Base-by-base conservation (phyloP, 352 stramenopile species). In the Thraustotheca clavata region DNA sequence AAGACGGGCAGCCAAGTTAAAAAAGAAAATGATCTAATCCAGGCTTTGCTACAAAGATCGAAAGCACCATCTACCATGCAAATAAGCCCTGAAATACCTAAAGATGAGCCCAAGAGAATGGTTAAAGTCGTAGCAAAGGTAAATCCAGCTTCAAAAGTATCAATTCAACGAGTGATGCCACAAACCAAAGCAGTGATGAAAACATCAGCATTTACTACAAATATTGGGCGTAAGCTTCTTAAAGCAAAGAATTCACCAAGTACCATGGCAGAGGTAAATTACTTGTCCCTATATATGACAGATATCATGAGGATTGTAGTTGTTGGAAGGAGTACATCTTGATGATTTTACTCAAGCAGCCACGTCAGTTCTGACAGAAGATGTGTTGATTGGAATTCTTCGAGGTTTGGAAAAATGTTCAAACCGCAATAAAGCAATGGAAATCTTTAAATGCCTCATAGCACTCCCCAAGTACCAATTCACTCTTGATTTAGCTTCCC, bases 261-360 rank as follows among this genome's bases (percentile, higher is more conserved):
- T 1, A 33, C 27, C 14, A 54, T 65, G 57, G 52, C 52, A 34
- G 49, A 61, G 52, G 52, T 61, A 49, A 11, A 49, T 9, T 26
- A 38, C 1, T 7, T 0, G 7, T 31, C 18, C 4, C 12, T 3
- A 34, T 55, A 3, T 16, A 4, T 18, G 14, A 7, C 22, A 47
- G 18, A 11, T n/a, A 9, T 32, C 22, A 55, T 12, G 4, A 26
- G 11, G 6, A 11, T 32, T 1, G 33, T 54, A 65, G 57, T 27
- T 65, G 38, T 46, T 65, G 1, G 9, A 16, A 22, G 29, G 0
- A 5, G 3, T 65, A 26, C 16, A 29, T 7, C 12, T 24, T 1
- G 35, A 7, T 8, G 57, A 65, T 43, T 34, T 65, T 20, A 46
- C 36, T 18, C 5, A 6, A 26, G 41, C 22, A 9, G 11, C 57